phyloP scores from a whole-genome alignment of 2,329 filamentous ascomycete genomes.

The Meredithiella fracta region DNA sequence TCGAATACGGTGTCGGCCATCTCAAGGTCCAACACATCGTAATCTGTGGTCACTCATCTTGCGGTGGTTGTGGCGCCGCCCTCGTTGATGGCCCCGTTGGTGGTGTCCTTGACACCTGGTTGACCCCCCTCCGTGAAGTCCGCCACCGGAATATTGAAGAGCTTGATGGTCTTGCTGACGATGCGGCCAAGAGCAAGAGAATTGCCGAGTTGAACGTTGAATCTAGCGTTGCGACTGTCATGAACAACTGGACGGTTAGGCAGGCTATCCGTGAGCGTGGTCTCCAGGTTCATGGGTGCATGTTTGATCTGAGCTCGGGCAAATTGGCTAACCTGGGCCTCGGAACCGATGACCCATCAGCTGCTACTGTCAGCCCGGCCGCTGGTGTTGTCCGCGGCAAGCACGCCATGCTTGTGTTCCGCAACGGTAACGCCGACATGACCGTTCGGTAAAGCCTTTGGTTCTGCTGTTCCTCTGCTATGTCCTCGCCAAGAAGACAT shows the following conservation, averaged over 20 bases:
- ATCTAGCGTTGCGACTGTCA: slow-evolving; percentile 47
- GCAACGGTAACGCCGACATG: slow-evolving; percentile 25
- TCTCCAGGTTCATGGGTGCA: slow-evolving; percentile 57
- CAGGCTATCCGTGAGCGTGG: slow-evolving; percentile 55
- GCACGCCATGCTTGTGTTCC: slow-evolving; percentile 36
- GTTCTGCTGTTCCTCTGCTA: background rate
- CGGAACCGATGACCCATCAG: slow-evolving; percentile 22
- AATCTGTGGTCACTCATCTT: slow-evolving; percentile 51
- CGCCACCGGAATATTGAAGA: slow-evolving; percentile 34
- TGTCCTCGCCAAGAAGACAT: background rate
- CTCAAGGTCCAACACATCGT: slow-evolving; percentile 57
- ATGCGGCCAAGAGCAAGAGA: slow-evolving; percentile 37
- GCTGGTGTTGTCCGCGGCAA: slow-evolving; percentile 29
- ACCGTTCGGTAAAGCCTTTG: slow-evolving; percentile 16
- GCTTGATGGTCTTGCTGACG: slow-evolving; percentile 36
- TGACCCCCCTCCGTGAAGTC: slow-evolving; percentile 33
- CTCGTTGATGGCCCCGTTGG: slow-evolving; percentile 31
- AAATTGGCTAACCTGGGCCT: slow-evolving; percentile 32
- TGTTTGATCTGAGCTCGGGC: slow-evolving; percentile 47
- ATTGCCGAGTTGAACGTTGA: slow-evolving; percentile 66
- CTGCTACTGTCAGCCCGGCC: slow-evolving; percentile 15
- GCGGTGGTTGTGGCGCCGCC: slow-evolving; percentile 49
- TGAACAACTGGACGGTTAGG: slow-evolving; percentile 51
- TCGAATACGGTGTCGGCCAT: slow-evolving; percentile 62
- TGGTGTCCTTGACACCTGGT: slow-evolving; percentile 39